These are phyloP conservation scores for Acanthamoeba lenticulata DNA, from an alignment of 208 protist species.

Conservation along the genomic window DNA sequence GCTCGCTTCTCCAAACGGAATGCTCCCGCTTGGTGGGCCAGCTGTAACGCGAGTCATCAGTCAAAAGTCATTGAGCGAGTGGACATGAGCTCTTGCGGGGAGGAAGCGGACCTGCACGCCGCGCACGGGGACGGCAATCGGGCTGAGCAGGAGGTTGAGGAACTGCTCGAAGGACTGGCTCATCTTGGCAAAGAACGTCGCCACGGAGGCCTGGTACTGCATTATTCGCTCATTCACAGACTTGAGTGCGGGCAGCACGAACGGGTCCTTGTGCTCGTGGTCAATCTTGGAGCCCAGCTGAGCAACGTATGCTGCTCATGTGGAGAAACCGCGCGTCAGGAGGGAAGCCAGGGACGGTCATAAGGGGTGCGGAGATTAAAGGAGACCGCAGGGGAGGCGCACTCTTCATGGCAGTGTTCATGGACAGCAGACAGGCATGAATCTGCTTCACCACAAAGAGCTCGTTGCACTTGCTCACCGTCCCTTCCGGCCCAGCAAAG, in stretches of 20 bases:
- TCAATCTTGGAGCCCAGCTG: constrained; percentile 4
- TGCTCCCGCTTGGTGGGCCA: neutral
- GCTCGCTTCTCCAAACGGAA: neutral
- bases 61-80: neutral
- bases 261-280: constrained; percentile 15
- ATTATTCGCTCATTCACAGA: constrained; percentile 9
- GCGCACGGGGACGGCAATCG: neutral
- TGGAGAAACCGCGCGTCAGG: neutral
- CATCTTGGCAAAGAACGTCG: constrained; percentile 33
- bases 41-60: neutral
- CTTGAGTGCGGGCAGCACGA: constrained; percentile 21
- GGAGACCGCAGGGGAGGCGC: neutral
- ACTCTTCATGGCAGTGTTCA: neutral
- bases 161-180: neutral
- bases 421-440: neutral
- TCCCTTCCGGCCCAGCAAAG: neutral
- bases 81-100: neutral
- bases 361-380: neutral
- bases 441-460: neutral
- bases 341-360: neutral
- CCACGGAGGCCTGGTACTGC: neutral
- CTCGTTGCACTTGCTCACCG: neutral
- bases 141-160: neutral
- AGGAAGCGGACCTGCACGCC: neutral
- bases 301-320: neutral